Evolutionary conservation across 2,329 filamentous ascomycete species (phyloP), one percentile per base, ranked within the genome.

Genomic region (Ophiocordyceps camponoti-leonardi): DNA sequence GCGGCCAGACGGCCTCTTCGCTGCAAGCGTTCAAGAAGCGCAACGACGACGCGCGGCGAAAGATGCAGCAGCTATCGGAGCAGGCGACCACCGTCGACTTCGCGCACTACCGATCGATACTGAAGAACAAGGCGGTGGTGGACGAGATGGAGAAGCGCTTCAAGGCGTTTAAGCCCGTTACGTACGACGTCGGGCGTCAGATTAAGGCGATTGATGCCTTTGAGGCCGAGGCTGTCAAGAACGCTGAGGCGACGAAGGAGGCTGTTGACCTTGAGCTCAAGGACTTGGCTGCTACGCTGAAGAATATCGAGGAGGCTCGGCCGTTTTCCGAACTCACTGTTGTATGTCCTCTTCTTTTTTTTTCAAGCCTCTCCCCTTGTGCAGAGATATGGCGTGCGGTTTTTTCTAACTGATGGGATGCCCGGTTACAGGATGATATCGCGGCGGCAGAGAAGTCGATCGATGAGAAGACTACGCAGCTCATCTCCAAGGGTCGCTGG

Each of bases 21-120:
- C 86, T 98, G 51, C 83, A 90, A 66, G 78, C 86, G 54, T 98
- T 98, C 83, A 98, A 98, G 80, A 92, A 94, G 81, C 88, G 92
- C 72, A 95, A 96, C 76, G 92, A 98, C 65, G 88, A 95, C 66
- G 90, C 86, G 63, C 88, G 90, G 70, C 90, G 92, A 73, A 90
- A 90, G 72, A 76, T 98, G 50, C 79, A 83, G 67, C 59, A 78
- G 51, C 86, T 98, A 48, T 80, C 78, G 52, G 86, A 94, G 69
- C 81, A 83, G 64, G 72, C 90, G 53, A 86, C 86, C 60, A 77
- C 78, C 48, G 79, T 98, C 70, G 87, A 98, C 76, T 96, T 98
- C 71, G 67, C 78, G 56, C 77, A 90, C 68, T 98, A 96, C 84
- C 87, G 88, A 68, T 73, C 74, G 62, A 62, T 84, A 57, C 81